Evolutionary conservation across 2,329 filamentous ascomycete genomes (phyloP), one percentile per base, ranked within the genome.

Genomic region (Xylariaceae sp.): DNA sequence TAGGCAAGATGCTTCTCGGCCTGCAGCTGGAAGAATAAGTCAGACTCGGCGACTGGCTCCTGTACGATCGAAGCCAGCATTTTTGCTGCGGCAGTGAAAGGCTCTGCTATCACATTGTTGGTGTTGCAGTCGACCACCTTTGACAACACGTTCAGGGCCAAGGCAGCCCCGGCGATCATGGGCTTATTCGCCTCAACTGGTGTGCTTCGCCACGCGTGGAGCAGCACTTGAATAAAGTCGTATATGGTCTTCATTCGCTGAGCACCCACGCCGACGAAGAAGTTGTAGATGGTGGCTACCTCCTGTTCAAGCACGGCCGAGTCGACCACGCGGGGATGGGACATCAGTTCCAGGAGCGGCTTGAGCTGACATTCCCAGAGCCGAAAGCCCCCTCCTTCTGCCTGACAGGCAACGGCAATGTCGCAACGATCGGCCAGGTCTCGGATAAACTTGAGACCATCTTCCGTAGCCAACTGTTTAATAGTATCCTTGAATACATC

Each of bases 301-400:
- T 63, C 45, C 22, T 57, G 51, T 33, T 66, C 62, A 11, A 67
- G 44, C 0, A 63, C 46, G 9, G 57, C 53, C 6, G 60, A 65
- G 29, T 59, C 53, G 2, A 55, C 37, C 5, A 62, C 52, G 4
- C 47, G 44, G 3, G 46, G 35, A 17, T 65, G 59, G 1, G 56
- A 59, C 10, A 64, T 36, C 5, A 64, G 28, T 5, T 45, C 37
- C 21, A 65, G 59, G 1, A 65, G 43, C 0, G 56, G 60, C 18
- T 39, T 41, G 11, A 61, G 14, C 27, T 54, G 45, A 5, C 29
- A 43, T 1, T 29, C 28, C 51, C 54, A 60, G 6, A 57, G 27
- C 15, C 16, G 11, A 7, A 6, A 5, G 11, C 8, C 16, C 5
- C 13, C 18, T 5, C n/a, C 5, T 8, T 18, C 27, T 42, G 7